Percentiles rank a stretch among this genome's conserved stretches.
Conservation (phyloP, 495 filamentous ascomycete species). For the Corynascus novoguineensis region DNA sequence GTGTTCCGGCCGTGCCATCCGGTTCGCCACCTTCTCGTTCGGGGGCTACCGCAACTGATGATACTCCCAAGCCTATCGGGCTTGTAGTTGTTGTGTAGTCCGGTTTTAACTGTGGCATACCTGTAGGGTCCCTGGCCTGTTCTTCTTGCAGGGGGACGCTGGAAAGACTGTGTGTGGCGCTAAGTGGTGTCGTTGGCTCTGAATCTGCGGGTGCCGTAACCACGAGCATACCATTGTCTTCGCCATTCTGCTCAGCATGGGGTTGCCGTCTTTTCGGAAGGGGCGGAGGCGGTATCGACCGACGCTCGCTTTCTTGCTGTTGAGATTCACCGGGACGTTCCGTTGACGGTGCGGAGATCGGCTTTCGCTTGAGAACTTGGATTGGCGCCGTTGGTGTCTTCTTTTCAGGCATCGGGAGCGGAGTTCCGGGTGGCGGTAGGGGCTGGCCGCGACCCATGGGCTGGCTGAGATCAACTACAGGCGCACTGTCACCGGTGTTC, state of each 20-base stretch:
- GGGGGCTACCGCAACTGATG: not conserved
- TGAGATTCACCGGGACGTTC: constrained; percentile 22
- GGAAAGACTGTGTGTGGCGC: constrained; percentile 19
- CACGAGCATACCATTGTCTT: constrained; percentile 49
- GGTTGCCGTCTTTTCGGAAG: constrained; percentile 30
- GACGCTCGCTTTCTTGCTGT: constrained; percentile 30
- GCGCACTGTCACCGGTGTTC: constrained; percentile 19
- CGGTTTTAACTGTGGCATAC: not conserved
- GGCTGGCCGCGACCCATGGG: constrained; percentile 72
- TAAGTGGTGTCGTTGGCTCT: constrained; percentile 51
- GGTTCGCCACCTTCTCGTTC: not conserved
- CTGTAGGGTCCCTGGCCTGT: constrained; percentile 29
- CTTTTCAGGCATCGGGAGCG: constrained; percentile 52
- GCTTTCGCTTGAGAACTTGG: constrained; percentile 50
- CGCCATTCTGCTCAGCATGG: constrained; percentile 25
- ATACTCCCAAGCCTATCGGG: not conserved
- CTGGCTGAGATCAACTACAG: constrained; percentile 50
- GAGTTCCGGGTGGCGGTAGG: constrained; percentile 67
- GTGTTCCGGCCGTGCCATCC: not conserved
- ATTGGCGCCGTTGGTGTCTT: constrained; percentile 52
- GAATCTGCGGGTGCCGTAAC: constrained; percentile 54
- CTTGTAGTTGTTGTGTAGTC: not conserved
- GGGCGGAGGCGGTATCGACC: constrained; percentile 43
- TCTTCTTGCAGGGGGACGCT: constrained; percentile 44
- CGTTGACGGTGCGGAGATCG: constrained; percentile 39